Base-by-base conservation (phyloP, 805 yeast genomes). In the Candida broadrunensis region DNA sequence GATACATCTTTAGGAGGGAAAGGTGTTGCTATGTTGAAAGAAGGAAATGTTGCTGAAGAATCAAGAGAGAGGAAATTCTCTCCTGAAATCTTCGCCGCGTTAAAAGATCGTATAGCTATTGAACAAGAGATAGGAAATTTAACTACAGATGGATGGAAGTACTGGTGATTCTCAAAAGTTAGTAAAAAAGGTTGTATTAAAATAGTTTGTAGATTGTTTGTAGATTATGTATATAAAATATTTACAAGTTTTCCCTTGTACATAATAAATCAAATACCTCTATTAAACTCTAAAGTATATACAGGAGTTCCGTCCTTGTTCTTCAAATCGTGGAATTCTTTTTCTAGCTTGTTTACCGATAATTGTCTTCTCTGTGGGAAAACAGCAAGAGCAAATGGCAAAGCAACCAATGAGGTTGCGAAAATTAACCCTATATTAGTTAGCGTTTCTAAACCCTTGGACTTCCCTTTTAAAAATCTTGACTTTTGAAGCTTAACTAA, bases 191-290 rank as follows among this genome's bases (percentile, higher is more conserved):
- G 14, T 8, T 29, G 27, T 17, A 14, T 25, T 21, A 21, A 7
- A 21, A 9, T n/a, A n/a, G n/a, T n/a, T n/a, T n/a, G 9, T 21
- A 21, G 24, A 21, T 21, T 21, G 9, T 21, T 6, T 21, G 9
- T 21, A 41, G 23, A 41, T 30, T n/a, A 20, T 18, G 23, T 34
- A 20, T 30, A 21, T 32, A 29, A 7, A 21, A 33, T 21, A 27
- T 15, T 33, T 15, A 15, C 12, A 17, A 7, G n/a, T 7, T 5
- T 15, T 19, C 20, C 9, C 24, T 21, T 21, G 24, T 9, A n/a
- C n/a, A n/a, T n/a, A n/a, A n/a, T n/a, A n/a, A n/a, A n/a, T 63
- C 76, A 91, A 54, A 93, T 88, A 50, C 99, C 99, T 64, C 99
- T 81, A 66, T 93, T 93, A 67, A 93, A 93, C 69, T 84, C 83